Conservation (phyloP, 2,329 filamentous ascomycete genomes). For the Trichophyton rubrum region DNA sequence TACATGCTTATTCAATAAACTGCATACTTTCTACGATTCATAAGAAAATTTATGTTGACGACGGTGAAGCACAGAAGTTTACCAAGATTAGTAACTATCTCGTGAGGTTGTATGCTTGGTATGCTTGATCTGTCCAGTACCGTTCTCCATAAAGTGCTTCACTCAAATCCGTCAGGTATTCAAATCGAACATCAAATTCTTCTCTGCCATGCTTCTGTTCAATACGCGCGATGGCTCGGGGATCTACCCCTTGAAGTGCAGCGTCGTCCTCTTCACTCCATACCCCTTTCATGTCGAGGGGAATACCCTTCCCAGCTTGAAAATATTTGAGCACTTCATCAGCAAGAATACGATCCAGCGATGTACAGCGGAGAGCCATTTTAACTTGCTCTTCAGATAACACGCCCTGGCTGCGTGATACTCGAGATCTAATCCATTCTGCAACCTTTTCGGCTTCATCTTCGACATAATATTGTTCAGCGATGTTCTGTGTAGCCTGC, state of each 20-base stretch:
- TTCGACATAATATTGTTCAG: not conserved
- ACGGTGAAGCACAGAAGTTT: not conserved
- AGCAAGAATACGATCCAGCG: constrained; percentile 29
- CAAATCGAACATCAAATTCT: constrained; percentile 2
- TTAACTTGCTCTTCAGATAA: constrained; percentile 21
- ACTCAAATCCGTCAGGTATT: not conserved
- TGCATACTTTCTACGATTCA: not conserved
- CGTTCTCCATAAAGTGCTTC: not conserved
- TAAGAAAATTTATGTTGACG: not conserved
- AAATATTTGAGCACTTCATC: constrained; percentile 26
- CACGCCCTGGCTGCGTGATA: not conserved
- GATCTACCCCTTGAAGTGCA: constrained; percentile 24
- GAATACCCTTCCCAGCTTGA: constrained; percentile 24
- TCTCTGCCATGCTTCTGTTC: constrained; percentile 33
- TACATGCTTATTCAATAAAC: not conserved
- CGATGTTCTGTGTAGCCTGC: not conserved
- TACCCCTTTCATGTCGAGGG: constrained; percentile 31
- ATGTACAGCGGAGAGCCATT: constrained; percentile 28
- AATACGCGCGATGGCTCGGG: constrained; percentile 23
- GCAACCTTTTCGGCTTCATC: constrained; percentile 16
- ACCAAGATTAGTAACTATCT: not conserved
- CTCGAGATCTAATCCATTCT: constrained; percentile 26
- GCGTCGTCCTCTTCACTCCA: constrained; percentile 38
- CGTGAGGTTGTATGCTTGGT: not conserved
- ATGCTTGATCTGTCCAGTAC: not conserved